Base-by-base conservation (phyloP, 306 rosid species). In the Senna tora region DNA sequence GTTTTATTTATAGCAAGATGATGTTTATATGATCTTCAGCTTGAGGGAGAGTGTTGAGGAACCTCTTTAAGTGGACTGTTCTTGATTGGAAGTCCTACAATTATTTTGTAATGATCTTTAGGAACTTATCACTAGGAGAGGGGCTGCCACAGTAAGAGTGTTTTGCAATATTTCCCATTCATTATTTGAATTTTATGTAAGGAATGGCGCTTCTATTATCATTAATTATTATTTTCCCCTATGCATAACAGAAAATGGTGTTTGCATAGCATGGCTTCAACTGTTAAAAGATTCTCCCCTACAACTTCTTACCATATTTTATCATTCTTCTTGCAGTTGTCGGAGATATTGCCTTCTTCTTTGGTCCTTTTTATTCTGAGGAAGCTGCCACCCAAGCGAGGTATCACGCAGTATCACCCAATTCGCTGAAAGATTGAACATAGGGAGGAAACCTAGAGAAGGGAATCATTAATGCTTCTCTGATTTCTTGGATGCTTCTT, bases 311-410 rank as follows among this genome's bases (percentile, higher is more conserved):
- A 57, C 47, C 17, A 22, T n/a, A n/a, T 50, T 46, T 43, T 43
- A 65, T 19, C 20, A 6, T 64, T 65, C 62, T 73, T 73, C 69
- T 19, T 73, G 80, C 87, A 83, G 87, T 69, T 73, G 78, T 84
- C 80, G 78, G 87, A 83, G 69, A 83, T 83, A 83, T 74, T 83
- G 59, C 87, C 87, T 73, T 83, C 87, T 63, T 21, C 82, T 20
- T 77, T 83, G 82, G 87, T 83, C 65, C 87, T 83, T 25, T 83
- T 83, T 77, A 83, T 83, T 83, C 78, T 83, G 75, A 83, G 87
- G 80, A 83, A 83, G 82, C 59, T 83, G 59, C 87, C 87, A 6
- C 87, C 87, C 54, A 83, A 83, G 69, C 75, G 84, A 2, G 87
- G 87, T 5, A 73, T 83, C 80, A 83, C 87, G 19, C 87, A 83